Base-by-base conservation (phyloP, 305 asterid genomes). In the Euphrasia arctica region DNA sequence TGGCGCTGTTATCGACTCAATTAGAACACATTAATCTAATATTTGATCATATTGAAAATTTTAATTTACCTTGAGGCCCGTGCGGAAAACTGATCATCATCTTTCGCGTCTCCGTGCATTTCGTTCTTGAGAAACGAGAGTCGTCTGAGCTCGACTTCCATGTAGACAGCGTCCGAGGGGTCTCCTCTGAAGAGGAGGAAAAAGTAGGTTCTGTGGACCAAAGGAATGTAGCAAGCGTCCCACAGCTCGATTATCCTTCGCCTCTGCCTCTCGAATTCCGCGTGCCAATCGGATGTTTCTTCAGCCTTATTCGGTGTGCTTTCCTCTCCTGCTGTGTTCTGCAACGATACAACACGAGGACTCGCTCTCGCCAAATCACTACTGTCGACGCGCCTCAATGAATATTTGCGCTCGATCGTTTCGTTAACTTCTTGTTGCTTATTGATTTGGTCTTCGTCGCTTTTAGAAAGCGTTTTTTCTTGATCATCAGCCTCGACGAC, bases 91-190 rank as follows among this genome's bases (percentile, higher is more conserved):
- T 70, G 81, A 50, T 67, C 74, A 50, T 67, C 74, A 2, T 75
- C 80, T 70, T 67, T 79, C 6, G 51, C 63, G 1, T 1, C 77
- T 45, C 75, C 82, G 13, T 69, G 70, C 62, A 76, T 68, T n/a
- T 82, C 39, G 58, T 68, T 78, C 70, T 83, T 88, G 72, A 94
- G 91, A 60, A 79, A 94, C 12, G 95, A 69, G 31, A 94, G 79
- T 25, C 98, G 82, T 66, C 99, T 79, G 14, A 80, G 93, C 77
- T 94, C 99, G 50, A 94, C 99, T 70, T 90, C 96, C 85, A 94
- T 65, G 81, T 94, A 94, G 27, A 94, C 84, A 14, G 91, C 80
- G 10, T 94, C 97, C 3, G 95, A 76, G 61, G 90, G 98, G 63
- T 94, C 98, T 58, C 99, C 99, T 69, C 75, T 77, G 51, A 94